These are phyloP conservation scores for Termitomyces sp. DNA, from an alignment of 768 basidiomycete genomes.

Conservation along the genomic window DNA sequence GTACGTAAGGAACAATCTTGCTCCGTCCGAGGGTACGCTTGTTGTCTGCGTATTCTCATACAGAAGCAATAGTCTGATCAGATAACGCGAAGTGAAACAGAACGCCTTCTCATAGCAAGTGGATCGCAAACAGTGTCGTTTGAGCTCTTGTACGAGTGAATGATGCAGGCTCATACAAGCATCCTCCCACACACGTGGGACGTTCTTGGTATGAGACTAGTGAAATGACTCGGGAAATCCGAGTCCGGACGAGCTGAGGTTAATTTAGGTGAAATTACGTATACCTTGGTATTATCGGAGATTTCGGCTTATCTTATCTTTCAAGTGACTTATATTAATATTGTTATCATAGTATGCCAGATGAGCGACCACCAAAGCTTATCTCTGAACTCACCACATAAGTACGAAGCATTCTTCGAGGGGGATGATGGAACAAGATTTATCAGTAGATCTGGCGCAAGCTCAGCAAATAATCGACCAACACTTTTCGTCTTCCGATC, in stretches of 20 bases:
- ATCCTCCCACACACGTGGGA: no score
- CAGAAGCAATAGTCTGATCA: background rate
- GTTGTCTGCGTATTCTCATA: background rate
- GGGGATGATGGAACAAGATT: background rate
- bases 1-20: background rate
- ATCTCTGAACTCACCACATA: background rate
- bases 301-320: constrained; percentile 4
- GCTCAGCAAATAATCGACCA: constrained; percentile 15
- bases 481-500: constrained; percentile 10
- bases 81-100: background rate
- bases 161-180: background rate
- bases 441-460: constrained; percentile 13
- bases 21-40: background rate
- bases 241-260: no score
- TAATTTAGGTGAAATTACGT: no score
- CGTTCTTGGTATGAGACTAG: no score
- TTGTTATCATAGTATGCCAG: no score
- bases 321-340: background rate
- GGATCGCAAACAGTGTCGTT: background rate
- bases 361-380: background rate
- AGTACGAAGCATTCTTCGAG: background rate
- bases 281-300: background rate
- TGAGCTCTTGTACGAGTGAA: background rate
- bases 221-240: no score
- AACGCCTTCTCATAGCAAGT: background rate